Evolutionary conservation across 768 basidiomycete genomes (phyloP).

Genomic region (Pleurotus tuber-regium): DNA sequence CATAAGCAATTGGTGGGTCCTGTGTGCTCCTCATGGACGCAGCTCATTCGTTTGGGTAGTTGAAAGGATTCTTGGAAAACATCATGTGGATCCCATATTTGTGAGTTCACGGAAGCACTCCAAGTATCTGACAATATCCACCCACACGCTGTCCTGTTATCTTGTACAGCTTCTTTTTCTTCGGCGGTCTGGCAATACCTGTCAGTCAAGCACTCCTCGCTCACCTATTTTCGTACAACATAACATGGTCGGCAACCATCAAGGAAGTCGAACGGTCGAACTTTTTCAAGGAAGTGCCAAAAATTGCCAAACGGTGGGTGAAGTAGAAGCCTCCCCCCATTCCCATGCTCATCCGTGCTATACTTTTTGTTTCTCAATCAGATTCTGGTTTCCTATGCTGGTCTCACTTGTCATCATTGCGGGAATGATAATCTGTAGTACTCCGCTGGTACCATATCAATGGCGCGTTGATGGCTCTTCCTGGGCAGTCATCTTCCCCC

Average conservation of each 20-base stretch:
- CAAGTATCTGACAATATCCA: too few relatives aligned
- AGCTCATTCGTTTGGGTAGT: slow-evolving; percentile 21
- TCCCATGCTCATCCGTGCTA: slow-evolving; percentile 25
- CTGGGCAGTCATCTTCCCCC: slow-evolving; percentile 79
- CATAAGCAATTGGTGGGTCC: slow-evolving; percentile 41
- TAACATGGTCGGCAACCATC: slow-evolving; percentile 56
- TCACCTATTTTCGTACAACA: slow-evolving; percentile 57
- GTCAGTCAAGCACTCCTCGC: slow-evolving; percentile 67
- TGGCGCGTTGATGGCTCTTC: slow-evolving; percentile 56
- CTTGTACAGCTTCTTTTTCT: slow-evolving; percentile 66
- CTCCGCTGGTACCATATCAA: slow-evolving; percentile 44
- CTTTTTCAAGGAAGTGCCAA: slow-evolving; percentile 89
- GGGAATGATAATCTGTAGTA: slow-evolving; percentile 53
- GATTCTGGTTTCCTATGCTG: slow-evolving; percentile 58
- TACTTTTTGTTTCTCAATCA: slow-evolving; percentile 33
- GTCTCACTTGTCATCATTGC: slow-evolving; percentile 54
- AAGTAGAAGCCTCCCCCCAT: not conserved
- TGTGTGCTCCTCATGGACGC: not conserved
- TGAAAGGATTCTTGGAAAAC: slow-evolving; percentile 53
- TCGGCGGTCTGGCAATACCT: slow-evolving; percentile 72
- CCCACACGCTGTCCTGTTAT: too few relatives aligned
- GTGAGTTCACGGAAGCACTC: slow-evolving; percentile 43
- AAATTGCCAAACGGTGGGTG: slow-evolving; percentile 70
- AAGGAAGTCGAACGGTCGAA: slow-evolving; percentile 87
- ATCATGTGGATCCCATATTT: slow-evolving; percentile 74